Conservation (phyloP, 805 yeast species). For the Zygoascus bituminiphila region DNA sequence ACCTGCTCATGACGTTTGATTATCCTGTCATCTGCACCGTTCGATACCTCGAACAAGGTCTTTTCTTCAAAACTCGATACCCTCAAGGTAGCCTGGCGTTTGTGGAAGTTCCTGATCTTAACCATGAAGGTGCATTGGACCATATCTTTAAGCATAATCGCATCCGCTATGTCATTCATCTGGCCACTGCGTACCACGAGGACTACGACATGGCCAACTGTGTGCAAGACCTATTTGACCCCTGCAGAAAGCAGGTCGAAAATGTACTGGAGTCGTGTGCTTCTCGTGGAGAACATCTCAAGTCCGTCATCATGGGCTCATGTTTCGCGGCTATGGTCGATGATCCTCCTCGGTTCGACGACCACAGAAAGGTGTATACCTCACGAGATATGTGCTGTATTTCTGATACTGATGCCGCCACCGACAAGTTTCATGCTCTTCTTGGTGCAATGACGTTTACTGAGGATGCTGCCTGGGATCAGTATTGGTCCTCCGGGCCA, state of each 20-base stretch:
- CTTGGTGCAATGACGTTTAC: constrained; percentile 56
- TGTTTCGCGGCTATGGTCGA: constrained; percentile 41
- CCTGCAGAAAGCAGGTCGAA: constrained; percentile 50
- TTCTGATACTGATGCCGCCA: constrained; percentile 39
- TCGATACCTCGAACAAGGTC: constrained; percentile 34
- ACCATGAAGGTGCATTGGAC: constrained; percentile 28
- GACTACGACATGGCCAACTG: constrained; percentile 21
- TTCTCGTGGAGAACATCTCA: constrained; percentile 34
- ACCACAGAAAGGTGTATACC: constrained; percentile 31
- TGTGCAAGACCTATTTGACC: constrained; percentile 44
- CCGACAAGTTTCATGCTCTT: constrained; percentile 39
- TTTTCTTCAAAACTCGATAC: constrained; percentile 24
- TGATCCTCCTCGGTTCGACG: constrained; percentile 31
- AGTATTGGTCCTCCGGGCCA: constrained; percentile 7
- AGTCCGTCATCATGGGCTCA: constrained; percentile 45
- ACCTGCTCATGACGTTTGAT: constrained; percentile 32
- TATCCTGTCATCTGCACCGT: constrained; percentile 41
- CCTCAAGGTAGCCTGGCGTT: constrained; percentile 34
- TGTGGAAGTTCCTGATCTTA: constrained; percentile 43
- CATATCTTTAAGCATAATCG: constrained; percentile 36
- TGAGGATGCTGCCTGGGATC: constrained; percentile 53
- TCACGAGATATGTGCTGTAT: constrained; percentile 48
- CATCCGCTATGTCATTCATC: constrained; percentile 46
- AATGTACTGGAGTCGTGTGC: constrained; percentile 43
- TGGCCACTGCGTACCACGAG: constrained; percentile 45